Conservation (phyloP, 495 filamentous ascomycete genomes). For the Beverwykella pulmonaria region DNA sequence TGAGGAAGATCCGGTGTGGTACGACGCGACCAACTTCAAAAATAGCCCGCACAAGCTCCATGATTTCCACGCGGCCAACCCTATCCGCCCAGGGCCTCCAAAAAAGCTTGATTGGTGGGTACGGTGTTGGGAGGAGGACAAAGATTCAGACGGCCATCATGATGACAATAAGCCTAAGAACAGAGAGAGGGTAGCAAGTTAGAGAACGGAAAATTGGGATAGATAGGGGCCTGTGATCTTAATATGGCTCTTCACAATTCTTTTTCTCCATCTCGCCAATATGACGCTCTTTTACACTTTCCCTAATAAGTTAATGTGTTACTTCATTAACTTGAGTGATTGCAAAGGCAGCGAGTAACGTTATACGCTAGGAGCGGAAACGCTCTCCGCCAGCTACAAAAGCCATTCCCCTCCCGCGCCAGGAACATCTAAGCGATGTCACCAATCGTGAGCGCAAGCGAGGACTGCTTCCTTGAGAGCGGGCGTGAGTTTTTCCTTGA, state of each 20-base stretch:
- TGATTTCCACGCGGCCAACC: no score
- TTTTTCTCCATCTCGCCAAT: constrained; percentile 8
- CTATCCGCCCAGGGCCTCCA: constrained; percentile 1
- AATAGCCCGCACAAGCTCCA: no score
- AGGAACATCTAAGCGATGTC: constrained; percentile 6
- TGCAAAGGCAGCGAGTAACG: constrained; percentile 8
- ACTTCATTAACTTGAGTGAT: constrained; percentile 4
- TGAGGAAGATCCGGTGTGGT: no score
- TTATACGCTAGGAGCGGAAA: constrained; percentile 9
- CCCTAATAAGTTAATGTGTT: constrained; percentile 6
- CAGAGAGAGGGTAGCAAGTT: no score
- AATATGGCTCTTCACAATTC: constrained; percentile 7
- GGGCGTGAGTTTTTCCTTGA: constrained; percentile 7
- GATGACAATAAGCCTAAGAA: constrained; percentile 9
- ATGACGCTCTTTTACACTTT: constrained; percentile 4
- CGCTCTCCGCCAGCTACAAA: constrained; percentile 4
- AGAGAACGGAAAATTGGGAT: constrained; percentile 9
- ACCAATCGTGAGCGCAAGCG: constrained; percentile 6
- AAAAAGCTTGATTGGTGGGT: background rate
- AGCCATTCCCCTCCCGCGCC: constrained; percentile 4
- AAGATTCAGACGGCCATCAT: background rate
- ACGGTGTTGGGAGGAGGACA: constrained; percentile 12
- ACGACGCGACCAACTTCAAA: no score
- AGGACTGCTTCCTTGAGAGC: constrained; percentile 2
- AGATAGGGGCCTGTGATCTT: constrained; percentile 9